phyloP scores from a whole-genome alignment of 495 filamentous ascomycete genomes.

The Xylaria grammica region DNA sequence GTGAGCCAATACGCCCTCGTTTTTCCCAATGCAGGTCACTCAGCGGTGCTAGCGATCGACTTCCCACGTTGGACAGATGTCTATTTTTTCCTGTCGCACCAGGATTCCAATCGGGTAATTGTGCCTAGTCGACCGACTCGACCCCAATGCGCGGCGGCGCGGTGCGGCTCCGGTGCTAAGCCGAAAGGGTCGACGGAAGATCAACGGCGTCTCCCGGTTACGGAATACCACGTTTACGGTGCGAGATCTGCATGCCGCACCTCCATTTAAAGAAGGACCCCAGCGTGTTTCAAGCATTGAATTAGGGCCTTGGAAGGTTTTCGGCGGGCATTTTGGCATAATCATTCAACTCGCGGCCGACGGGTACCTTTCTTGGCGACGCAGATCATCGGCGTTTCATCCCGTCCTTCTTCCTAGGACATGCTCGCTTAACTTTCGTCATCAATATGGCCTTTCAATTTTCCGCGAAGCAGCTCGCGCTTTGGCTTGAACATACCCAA shows the following conservation, averaged over 20 bases:
- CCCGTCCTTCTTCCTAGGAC: background rate
- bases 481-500: background rate
- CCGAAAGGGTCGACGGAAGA: slow-evolving; percentile 11
- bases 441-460: background rate
- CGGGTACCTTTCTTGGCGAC: slow-evolving; percentile 11
- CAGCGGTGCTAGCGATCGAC: no score
- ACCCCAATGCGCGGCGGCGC: background rate
- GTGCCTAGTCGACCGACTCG: no score
- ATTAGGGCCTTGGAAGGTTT: background rate
- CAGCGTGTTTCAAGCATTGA: background rate
- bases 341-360: background rate
- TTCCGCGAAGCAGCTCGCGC: slow-evolving; percentile 14
- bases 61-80: no score
- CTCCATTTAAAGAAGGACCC: background rate
- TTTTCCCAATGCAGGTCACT: no score
- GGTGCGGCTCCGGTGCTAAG: slow-evolving; percentile 2
- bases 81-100: no score
- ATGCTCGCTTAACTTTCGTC: background rate
- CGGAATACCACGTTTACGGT: slow-evolving; percentile 4
- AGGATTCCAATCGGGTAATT: no score
- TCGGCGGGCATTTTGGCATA: background rate
- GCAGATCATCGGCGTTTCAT: slow-evolving; percentile 7
- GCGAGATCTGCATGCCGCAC: background rate
- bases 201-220: background rate
- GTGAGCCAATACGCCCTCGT: no score